A percentile compares a stretch with the other conserved stretches of the same genome.
phyloP scores from a whole-genome alignment of 805 yeast species.

The Komagataella kurtzmanii region DNA sequence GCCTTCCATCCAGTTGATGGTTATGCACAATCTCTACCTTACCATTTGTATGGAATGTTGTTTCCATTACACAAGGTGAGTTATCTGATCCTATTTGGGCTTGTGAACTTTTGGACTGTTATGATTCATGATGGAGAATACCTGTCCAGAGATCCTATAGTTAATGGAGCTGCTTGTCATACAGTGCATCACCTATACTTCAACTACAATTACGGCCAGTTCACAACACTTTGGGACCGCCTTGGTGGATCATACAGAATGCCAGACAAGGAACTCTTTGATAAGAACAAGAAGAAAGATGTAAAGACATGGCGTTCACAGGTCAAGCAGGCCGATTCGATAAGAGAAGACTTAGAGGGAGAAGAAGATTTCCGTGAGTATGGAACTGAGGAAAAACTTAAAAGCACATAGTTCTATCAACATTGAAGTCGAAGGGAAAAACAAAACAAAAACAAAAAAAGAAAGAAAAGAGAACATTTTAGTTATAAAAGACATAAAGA shows the following conservation, averaged over 20 bases:
- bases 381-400: slow-evolving; percentile 28
- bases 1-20: slow-evolving; percentile 99
- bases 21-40: slow-evolving; percentile 83
- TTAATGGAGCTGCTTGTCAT: slow-evolving; percentile 98
- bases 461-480: slow-evolving; percentile 1
- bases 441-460: too few relatives aligned
- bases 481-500: not conserved
- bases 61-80: slow-evolving; percentile 87
- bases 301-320: slow-evolving; percentile 58
- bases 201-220: slow-evolving; percentile 97
- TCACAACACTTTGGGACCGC: slow-evolving; percentile 97
- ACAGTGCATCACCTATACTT: slow-evolving; percentile 94
- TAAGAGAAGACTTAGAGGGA: slow-evolving; percentile 74
- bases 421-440: not conserved
- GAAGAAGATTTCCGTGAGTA: slow-evolving; percentile 66
- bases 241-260: slow-evolving; percentile 85
- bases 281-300: slow-evolving; percentile 42
- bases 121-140: slow-evolving; percentile 98
- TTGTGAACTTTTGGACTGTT: slow-evolving; percentile 96
- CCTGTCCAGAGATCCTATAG: slow-evolving; percentile 81
- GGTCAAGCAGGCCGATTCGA: slow-evolving; percentile 59
- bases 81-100: slow-evolving; percentile 70
- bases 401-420: slow-evolving; percentile 8
- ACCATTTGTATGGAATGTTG: slow-evolving; percentile 81
- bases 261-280: slow-evolving; percentile 82